Evolutionary conservation across 371 early-diverging fungal species (phyloP).

Genomic region (Fennellomyces sp.): DNA sequence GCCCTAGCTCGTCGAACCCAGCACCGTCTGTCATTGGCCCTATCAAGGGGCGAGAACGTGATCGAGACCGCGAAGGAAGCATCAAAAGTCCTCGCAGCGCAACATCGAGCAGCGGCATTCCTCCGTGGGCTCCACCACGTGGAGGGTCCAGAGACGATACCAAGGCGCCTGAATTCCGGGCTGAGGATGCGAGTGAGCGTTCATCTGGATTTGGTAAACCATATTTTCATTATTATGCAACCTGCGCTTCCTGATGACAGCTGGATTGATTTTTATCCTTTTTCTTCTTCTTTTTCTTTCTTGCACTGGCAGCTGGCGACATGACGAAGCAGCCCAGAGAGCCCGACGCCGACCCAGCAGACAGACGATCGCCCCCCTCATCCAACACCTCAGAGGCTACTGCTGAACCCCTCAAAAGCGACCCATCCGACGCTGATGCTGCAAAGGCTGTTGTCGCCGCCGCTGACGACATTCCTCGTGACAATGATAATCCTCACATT

Average conservation of each 20-base stretch:
- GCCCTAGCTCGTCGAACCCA: slow-evolving; percentile 6
- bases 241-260: background rate
- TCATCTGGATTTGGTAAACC: background rate
- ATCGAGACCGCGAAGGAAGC: slow-evolving; percentile 35
- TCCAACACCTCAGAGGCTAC: too few relatives aligned
- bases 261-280: background rate
- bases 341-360: too few relatives aligned
- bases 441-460: too few relatives aligned
- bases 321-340: background rate
- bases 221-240: background rate
- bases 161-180: background rate
- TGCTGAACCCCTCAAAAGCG: too few relatives aligned
- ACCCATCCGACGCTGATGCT: too few relatives aligned
- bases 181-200: background rate
- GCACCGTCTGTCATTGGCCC: slow-evolving; percentile 11
- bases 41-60: slow-evolving; percentile 24
- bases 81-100: slow-evolving; percentile 24
- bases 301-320: background rate
- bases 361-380: too few relatives aligned
- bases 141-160: background rate
- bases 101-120: background rate
- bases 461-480: too few relatives aligned
- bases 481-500: too few relatives aligned
- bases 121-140: background rate
- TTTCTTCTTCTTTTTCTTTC: background rate